Conservation (phyloP, 768 basidiomycete genomes). For the Pilatotrama ljubarskyi region DNA sequence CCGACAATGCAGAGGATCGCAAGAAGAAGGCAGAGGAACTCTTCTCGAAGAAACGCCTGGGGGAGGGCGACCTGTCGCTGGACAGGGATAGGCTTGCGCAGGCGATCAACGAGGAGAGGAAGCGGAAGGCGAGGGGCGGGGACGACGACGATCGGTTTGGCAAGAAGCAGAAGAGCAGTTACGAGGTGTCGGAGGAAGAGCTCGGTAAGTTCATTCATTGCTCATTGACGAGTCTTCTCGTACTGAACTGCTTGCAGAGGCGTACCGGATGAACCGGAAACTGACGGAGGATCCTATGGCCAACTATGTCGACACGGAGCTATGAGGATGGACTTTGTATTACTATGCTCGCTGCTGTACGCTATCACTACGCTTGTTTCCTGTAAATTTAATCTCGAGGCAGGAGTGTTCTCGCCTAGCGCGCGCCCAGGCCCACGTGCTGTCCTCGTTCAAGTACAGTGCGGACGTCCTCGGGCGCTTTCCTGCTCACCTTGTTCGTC, state of each 20-base stretch:
- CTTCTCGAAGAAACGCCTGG: constrained; percentile 76
- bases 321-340: constrained; percentile 21
- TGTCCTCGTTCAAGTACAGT: constrained; percentile 11
- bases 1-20: constrained; percentile 35
- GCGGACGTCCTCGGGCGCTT: neutral
- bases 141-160: constrained; percentile 56
- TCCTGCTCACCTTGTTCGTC: constrained; percentile 3
- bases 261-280: constrained; percentile 78
- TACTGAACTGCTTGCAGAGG: constrained; percentile 56
- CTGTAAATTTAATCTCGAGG: constrained; percentile 8
- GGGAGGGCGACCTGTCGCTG: constrained; percentile 78
- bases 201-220: constrained; percentile 53
- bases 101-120: constrained; percentile 78
- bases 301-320: constrained; percentile 73
- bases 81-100: constrained; percentile 68
- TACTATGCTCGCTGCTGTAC: constrained; percentile 9
- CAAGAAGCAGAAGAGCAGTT: constrained; percentile 63
- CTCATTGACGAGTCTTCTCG: constrained; percentile 8
- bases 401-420: neutral
- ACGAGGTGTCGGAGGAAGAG: constrained; percentile 89
- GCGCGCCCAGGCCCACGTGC: constrained; percentile 17
- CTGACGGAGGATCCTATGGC: constrained; percentile 91
- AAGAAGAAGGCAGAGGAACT: constrained; percentile 58
- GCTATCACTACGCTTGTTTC: constrained; percentile 13
- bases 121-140: constrained; percentile 56